phyloP scores from a whole-genome alignment of 768 basidiomycete species.

The Tulasnella sp. region DNA sequence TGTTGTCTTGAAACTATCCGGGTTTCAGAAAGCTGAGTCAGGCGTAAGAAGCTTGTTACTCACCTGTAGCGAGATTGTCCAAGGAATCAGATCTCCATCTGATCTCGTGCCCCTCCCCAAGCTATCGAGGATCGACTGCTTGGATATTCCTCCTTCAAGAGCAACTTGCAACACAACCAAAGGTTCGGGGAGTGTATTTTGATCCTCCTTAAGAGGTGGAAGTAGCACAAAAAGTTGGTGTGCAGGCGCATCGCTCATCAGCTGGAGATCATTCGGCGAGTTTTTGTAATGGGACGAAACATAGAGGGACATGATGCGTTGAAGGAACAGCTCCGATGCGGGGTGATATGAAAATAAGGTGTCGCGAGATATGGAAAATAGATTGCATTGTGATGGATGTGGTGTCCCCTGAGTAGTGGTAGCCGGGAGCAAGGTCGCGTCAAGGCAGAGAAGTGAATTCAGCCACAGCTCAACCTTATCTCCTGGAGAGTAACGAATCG shows the following conservation, averaged over 20 bases:
- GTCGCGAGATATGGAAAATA: slow-evolving; percentile 91
- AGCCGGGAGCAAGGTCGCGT: slow-evolving; percentile 51
- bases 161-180: slow-evolving; percentile 94
- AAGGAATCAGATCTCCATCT: slow-evolving; percentile 95
- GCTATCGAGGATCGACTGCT: slow-evolving; percentile 73
- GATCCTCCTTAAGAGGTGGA: slow-evolving; percentile 82
- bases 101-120: slow-evolving; percentile 70
- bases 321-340: slow-evolving; percentile 92
- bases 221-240: slow-evolving; percentile 93
- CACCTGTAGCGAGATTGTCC: slow-evolving; percentile 71
- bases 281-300: slow-evolving; percentile 99
- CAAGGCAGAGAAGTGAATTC: slow-evolving; percentile 77
- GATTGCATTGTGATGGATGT: slow-evolving; percentile 84
- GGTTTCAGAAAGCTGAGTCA: neutral
- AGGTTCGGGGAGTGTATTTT: slow-evolving; percentile 84
- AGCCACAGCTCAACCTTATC: slow-evolving; percentile 94
- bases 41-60: slow-evolving; percentile 10
- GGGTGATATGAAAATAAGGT: slow-evolving; percentile 96
- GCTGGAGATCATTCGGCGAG: slow-evolving; percentile 96
- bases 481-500: slow-evolving; percentile 78
- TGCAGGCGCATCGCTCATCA: slow-evolving; percentile 91
- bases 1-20: slow-evolving; percentile 79
- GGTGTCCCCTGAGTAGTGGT: slow-evolving; percentile 64
- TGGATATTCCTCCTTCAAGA: slow-evolving; percentile 84
- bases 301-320: slow-evolving; percentile 96